Evolutionary conservation across 371 early-diverging fungal genomes (phyloP), one percentile per base, ranked within the genome.

Genomic region (Synchytrium microbalum): DNA sequence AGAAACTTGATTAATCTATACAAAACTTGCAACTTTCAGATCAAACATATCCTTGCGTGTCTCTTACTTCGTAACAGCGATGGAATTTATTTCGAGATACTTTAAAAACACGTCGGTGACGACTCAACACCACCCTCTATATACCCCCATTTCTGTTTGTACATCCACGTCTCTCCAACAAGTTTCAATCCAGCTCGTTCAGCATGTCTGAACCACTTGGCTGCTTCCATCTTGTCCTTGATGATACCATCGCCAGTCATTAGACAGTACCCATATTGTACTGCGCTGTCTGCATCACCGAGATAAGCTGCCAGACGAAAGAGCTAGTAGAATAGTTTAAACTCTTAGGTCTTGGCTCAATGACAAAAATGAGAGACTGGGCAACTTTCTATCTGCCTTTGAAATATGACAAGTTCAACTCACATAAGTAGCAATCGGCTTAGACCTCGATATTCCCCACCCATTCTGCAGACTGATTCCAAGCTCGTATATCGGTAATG

Each of bases 121-220:
- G n/a, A n/a, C 46, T 38, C 46, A 19, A 38, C 19, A 38, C 46
- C 46, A 19, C 24, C 56, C 56, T 55, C 59, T 10, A 13, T 3
- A 10, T 67, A 69, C 25, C 67, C 70, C 75, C 75, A 75, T 65
- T 75, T 75, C 38, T 56, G 29, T 64, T 75, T 75, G 55, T 63
- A 65, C 8, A 75, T 68, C 75, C 75, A 75, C 27, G 68, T 66
- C 61, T 70, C 72, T 1, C 75, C 75, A 19, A 68, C 51, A 0
- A 72, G 31, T 46, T 59, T 63, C 25, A 52, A 19, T n/a, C 72
- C 75, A 13, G 14, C 58, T 28, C 61, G 29, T 16, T 60, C 62
- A 8, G 75, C 75, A 27, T 27, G 51, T 23, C 75, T 61, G 16
- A 72, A 64, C 65, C 64, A 75, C 62, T 60, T 54, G n/a, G 70